phyloP scores from a whole-genome alignment of 1,284 basidiomycete species.

The Spongispora temasekensis region DNA sequence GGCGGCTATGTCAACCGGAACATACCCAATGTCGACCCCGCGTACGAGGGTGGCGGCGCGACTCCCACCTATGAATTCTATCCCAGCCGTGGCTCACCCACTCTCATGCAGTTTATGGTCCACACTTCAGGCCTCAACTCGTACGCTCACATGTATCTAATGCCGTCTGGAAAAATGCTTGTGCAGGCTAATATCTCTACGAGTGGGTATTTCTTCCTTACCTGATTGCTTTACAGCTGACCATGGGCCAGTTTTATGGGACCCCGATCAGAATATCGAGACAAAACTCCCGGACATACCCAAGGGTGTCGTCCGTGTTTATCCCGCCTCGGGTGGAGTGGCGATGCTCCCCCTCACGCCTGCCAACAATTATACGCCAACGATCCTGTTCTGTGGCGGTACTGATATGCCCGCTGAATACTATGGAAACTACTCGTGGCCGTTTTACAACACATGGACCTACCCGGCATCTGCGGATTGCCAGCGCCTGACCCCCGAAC shows the following conservation, averaged over 20 bases:
- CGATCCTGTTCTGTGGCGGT: conserved; percentile 88
- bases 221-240: background rate
- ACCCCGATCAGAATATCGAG: conserved; percentile 59
- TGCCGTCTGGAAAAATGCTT: conserved; percentile 53
- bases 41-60: conserved; percentile 51
- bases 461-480: conserved; percentile 64
- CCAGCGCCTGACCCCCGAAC: conserved; percentile 79
- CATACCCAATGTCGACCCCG: conserved; percentile 61
- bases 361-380: conserved; percentile 84
- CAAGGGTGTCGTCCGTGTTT: conserved; percentile 73
- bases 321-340: conserved; percentile 88
- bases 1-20: conserved; percentile 89
- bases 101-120: conserved; percentile 42
- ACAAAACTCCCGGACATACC: conserved; percentile 64
- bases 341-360: conserved; percentile 91
- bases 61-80: conserved; percentile 47
- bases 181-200: conserved; percentile 56
- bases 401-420: conserved; percentile 66
- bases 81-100: conserved; percentile 44
- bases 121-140: conserved; percentile 56
- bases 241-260: conserved; percentile 55
- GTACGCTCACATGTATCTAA: conserved; percentile 57
- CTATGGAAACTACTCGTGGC: conserved; percentile 71
- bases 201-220: conserved; percentile 16
- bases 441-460: conserved; percentile 63